Conservation (phyloP, 352 stramenopile species). For the Globisporangium nagaii region DNA sequence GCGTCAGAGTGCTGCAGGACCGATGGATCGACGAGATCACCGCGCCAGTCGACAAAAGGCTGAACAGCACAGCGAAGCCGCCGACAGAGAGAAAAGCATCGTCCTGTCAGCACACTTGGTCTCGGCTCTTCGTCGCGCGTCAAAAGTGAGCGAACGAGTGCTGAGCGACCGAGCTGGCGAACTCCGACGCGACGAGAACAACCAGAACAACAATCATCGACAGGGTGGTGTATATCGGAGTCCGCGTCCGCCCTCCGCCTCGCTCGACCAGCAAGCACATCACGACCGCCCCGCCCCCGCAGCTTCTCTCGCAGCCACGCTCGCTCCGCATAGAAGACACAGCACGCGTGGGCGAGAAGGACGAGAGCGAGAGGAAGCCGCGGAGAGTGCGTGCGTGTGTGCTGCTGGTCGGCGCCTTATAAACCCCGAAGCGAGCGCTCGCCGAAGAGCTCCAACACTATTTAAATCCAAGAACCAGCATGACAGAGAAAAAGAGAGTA, state of each 20-base stretch:
- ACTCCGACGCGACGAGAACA: no score
- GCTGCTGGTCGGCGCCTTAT: no score
- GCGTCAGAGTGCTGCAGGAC: not conserved
- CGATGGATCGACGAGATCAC: not conserved
- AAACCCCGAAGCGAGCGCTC: not conserved
- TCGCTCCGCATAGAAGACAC: slow-evolving; percentile 6
- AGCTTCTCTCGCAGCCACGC: not conserved
- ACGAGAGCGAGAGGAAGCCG: not conserved
- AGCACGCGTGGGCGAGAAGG: not conserved
- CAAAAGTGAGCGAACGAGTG: no score
- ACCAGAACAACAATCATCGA: no score
- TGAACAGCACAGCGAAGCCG: no score
- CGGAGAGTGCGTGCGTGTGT: not conserved
- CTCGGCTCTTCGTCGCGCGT: no score
- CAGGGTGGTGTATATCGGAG: no score
- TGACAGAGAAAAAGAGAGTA: not conserved
- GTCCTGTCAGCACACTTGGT: no score
- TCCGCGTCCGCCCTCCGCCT: not conserved
- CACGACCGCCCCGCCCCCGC: not conserved
- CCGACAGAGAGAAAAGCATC: no score
- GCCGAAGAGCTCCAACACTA: slow-evolving; percentile 1
- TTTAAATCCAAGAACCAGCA: not conserved
- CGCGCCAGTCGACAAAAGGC: no score
- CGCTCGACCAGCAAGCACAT: no score
- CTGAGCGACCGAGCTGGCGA: no score